Evolutionary conservation across 768 basidiomycete genomes (phyloP).

Genomic region (Panaeolus cyanescens): DNA sequence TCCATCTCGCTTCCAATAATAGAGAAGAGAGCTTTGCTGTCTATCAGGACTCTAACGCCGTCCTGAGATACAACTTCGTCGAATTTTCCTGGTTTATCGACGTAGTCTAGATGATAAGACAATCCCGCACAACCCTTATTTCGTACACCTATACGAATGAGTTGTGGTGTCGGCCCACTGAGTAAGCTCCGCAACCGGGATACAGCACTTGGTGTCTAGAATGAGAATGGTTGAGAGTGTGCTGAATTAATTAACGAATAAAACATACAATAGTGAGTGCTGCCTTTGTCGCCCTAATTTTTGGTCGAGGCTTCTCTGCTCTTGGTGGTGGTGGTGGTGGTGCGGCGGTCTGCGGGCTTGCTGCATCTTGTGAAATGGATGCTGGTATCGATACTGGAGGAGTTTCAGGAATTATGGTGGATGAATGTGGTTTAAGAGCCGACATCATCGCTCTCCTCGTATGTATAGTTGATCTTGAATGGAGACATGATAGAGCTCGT

Average conservation of each 20-base stretch:
- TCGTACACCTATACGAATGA: conserved; percentile 92
- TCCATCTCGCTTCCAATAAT: conserved; percentile 99
- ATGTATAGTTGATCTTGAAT: conserved; percentile 28
- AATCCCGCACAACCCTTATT: conserved; percentile 96
- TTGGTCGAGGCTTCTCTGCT: conserved; percentile 62
- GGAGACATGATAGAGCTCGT: conserved; percentile 29
- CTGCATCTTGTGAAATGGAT: conserved; percentile 55
- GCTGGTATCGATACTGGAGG: conserved; percentile 56
- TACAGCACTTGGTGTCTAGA: conserved; percentile 80
- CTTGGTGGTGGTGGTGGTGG: conserved; percentile 73
- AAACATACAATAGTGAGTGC: conserved; percentile 70
- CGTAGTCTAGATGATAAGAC: conserved; percentile 93
- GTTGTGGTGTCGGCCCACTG: conserved; percentile 83
- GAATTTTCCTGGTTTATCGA: conserved; percentile 85
- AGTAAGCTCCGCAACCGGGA: conserved; percentile 71
- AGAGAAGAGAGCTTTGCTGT: conserved; percentile 95
- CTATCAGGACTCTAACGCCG: conserved; percentile 90
- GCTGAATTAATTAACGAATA: conserved; percentile 3
- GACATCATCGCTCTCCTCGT: conserved; percentile 70
- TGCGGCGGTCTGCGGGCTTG: conserved; percentile 72
- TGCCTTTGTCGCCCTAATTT: conserved; percentile 71
- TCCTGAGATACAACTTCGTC: conserved; percentile 98
- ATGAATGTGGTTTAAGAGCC: conserved; percentile 38
- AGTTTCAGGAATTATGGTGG: conserved; percentile 39
- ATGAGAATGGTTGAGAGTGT: conserved; percentile 5